A percentile compares a stretch with the other conserved stretches of the same genome.
These are phyloP conservation scores for Lepidium aucheri DNA, from an alignment of 345 rosid genomes.

Conservation along the genomic window DNA sequence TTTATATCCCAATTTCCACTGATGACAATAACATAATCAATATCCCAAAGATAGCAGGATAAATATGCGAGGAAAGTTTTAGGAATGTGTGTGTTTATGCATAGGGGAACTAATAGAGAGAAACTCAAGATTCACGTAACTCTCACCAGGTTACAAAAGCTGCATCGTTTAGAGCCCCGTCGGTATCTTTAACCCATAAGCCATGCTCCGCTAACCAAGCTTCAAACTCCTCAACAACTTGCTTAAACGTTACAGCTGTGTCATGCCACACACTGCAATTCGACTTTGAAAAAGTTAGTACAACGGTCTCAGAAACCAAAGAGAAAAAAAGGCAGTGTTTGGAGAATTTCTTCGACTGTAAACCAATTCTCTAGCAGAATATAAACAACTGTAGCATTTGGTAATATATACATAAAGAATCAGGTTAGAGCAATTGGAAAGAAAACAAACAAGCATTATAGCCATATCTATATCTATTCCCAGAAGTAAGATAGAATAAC, in stretches of 20 bases:
- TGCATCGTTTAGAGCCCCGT: conserved; percentile 50
- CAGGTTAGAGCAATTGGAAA: not conserved
- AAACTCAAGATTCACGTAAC: not conserved
- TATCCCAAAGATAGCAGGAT: not conserved
- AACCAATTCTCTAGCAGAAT: not conserved
- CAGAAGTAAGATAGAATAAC: conserved; percentile 9
- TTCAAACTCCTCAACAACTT: conserved; percentile 75
- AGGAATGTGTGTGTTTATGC: not conserved
- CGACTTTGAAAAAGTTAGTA: not conserved
- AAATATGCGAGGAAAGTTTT: not conserved
- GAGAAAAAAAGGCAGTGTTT: not conserved
- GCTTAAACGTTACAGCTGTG: conserved; percentile 76
- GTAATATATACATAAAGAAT: not conserved
- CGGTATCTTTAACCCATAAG: conserved; percentile 49
- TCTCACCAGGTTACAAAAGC: conserved; percentile 93
- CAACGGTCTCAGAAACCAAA: not conserved
- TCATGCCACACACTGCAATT: conserved; percentile 91
- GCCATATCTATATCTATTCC: not conserved
- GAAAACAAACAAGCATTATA: not conserved
- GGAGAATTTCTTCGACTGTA: not conserved
- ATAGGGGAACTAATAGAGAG: not conserved
- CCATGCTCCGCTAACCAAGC: conserved; percentile 61
- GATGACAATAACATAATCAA: conserved; percentile 17
- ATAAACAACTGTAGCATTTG: not conserved
- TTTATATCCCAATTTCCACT: conserved; percentile 99